phyloP scores from a whole-genome alignment of 169 alveolate species.

The Neospora caninum region DNA sequence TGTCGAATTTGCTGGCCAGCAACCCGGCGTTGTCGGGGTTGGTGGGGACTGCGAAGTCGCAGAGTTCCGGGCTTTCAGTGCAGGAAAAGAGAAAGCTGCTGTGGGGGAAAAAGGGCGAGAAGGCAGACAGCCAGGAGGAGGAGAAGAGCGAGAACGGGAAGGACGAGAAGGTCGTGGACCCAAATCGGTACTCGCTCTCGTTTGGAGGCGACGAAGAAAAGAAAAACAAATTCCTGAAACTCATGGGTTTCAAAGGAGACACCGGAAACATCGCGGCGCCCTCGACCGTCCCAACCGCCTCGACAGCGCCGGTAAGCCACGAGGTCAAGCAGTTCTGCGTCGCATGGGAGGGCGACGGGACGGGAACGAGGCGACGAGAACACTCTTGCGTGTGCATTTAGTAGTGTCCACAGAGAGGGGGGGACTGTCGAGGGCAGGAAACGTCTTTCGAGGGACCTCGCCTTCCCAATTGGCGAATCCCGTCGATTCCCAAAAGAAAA shows the following conservation, averaged over 20 bases:
- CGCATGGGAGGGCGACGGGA: no score
- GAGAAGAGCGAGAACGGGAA: slow-evolving; percentile 1
- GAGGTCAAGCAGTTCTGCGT: no score
- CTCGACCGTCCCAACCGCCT: neutral
- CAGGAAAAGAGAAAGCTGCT: slow-evolving; percentile 50
- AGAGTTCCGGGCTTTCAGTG: slow-evolving; percentile 6
- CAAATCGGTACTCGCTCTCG: slow-evolving; percentile 38
- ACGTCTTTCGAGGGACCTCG: no score
- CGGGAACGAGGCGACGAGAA: no score
- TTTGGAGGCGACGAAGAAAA: slow-evolving; percentile 37
- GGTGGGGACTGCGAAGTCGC: neutral
- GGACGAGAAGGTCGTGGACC: slow-evolving; percentile 39
- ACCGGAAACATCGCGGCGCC: neutral
- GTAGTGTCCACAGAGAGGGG: no score
- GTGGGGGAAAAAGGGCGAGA: slow-evolving; percentile 32
- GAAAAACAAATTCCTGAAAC: slow-evolving; percentile 47
- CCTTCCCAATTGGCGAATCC: no score
- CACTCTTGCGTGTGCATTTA: no score
- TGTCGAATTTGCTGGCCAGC: neutral
- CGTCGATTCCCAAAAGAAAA: no score
- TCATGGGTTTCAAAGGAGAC: slow-evolving; percentile 54
- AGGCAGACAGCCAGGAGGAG: neutral
- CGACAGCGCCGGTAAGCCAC: neutral
- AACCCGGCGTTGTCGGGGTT: neutral
- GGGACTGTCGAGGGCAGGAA: no score